Percentiles rank a stretch among this genome's conserved stretches.
These are phyloP conservation scores for Ceratocystis cubensis DNA, from an alignment of 2,329 filamentous ascomycete genomes.

Conservation along the genomic window DNA sequence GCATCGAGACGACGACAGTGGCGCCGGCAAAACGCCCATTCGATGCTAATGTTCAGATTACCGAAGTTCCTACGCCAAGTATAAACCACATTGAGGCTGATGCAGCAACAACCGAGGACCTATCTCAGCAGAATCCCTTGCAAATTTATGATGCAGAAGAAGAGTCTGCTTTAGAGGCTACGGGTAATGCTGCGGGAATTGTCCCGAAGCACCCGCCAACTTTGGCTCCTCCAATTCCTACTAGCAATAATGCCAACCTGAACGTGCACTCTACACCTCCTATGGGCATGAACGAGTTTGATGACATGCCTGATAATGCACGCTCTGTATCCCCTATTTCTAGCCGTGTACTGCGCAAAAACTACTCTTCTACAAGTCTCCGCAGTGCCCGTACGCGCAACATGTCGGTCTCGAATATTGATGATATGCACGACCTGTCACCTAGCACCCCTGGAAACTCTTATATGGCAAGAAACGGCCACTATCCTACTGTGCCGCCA, in stretches of 20 bases:
- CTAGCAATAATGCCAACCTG: not conserved
- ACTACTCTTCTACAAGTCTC: slow-evolving; percentile 57
- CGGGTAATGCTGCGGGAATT: slow-evolving; percentile 9
- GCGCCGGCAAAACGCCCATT: slow-evolving; percentile 4
- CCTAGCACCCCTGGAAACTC: slow-evolving; percentile 62
- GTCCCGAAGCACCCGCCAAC: slow-evolving; percentile 15
- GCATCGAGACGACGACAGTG: slow-evolving; percentile 58
- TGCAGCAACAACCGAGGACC: not conserved
- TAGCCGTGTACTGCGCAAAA: slow-evolving; percentile 46
- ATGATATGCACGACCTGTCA: slow-evolving; percentile 53
- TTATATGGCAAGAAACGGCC: slow-evolving; percentile 34
- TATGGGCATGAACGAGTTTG: slow-evolving; percentile 16
- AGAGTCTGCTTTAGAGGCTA: not conserved
- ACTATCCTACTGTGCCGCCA: slow-evolving; percentile 54
- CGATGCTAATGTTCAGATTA: slow-evolving; percentile 23
- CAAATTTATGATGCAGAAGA: slow-evolving; percentile 12
- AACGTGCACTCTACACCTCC: slow-evolving; percentile 17
- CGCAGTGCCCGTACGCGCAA: slow-evolving; percentile 63
- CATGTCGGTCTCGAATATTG: slow-evolving; percentile 50
- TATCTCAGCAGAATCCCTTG: slow-evolving; percentile 3
- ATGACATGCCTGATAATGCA: slow-evolving; percentile 26
- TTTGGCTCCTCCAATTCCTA: slow-evolving; percentile 14
- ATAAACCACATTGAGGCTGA: not conserved
- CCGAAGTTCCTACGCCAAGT: slow-evolving; percentile 11
- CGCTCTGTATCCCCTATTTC: slow-evolving; percentile 43